Conservation (phyloP, 2,329 filamentous ascomycete genomes). For the Xylaria digitata region DNA sequence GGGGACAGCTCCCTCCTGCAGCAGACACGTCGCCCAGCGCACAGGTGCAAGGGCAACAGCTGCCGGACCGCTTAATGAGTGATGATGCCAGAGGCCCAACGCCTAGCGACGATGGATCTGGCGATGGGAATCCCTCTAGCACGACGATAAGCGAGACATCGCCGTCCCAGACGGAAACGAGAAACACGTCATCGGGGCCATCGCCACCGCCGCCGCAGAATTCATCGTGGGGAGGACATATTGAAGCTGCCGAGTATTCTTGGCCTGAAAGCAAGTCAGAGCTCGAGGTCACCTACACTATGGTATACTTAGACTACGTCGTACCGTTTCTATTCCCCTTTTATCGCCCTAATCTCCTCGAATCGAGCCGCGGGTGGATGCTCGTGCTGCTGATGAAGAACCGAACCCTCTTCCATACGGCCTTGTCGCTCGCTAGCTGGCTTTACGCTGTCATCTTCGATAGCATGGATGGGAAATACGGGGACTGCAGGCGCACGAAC, state of each 20-base stretch:
- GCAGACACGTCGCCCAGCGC: conserved; percentile 23
- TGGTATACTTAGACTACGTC: conserved; percentile 71
- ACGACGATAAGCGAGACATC: conserved; percentile 11
- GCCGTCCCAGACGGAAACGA: conserved; percentile 2
- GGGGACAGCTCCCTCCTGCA: conserved; percentile 51
- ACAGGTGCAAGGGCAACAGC: conserved; percentile 13
- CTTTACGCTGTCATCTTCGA: conserved; percentile 63
- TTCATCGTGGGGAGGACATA: background rate
- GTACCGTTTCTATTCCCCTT: conserved; percentile 73
- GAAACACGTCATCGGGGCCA: conserved; percentile 2
- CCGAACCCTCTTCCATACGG: conserved; percentile 67
- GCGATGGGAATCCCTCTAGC: conserved; percentile 3
- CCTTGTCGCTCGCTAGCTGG: conserved; percentile 66
- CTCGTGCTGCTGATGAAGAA: conserved; percentile 67
- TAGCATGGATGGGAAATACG: conserved; percentile 50
- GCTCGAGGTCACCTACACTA: conserved; percentile 55
- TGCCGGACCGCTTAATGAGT: conserved; percentile 20
- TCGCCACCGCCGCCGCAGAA: conserved; percentile 8
- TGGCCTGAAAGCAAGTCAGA: conserved; percentile 39
- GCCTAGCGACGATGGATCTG: conserved; percentile 14
- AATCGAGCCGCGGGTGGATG: conserved; percentile 71
- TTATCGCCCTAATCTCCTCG: conserved; percentile 66
- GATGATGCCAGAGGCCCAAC: conserved; percentile 1
- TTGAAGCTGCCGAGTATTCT: conserved; percentile 10
- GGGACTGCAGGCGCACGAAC: conserved; percentile 50